A percentile compares a stretch with the other conserved stretches of the same genome.
phyloP scores from a whole-genome alignment of 2,329 filamentous ascomycete genomes.

The Meredithiella fracta region DNA sequence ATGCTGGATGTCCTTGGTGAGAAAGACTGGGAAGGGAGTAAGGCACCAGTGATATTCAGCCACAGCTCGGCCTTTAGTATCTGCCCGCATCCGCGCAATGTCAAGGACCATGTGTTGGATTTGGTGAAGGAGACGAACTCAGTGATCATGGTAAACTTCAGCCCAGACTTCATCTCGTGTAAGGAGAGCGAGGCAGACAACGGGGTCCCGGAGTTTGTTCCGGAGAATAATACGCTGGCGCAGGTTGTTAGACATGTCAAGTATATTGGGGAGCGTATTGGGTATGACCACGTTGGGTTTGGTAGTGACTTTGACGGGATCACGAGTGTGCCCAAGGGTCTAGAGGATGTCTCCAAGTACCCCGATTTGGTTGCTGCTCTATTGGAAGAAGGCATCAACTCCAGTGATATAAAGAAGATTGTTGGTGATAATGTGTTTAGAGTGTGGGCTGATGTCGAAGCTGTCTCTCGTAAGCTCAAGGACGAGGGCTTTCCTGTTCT shows the following conservation, averaged over 20 bases:
- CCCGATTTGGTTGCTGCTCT: constrained; percentile 64
- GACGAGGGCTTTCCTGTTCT: constrained; percentile 33
- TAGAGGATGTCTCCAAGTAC: constrained; percentile 76
- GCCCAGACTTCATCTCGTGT: constrained; percentile 69
- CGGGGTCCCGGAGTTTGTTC: constrained; percentile 51
- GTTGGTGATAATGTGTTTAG: constrained; percentile 67
- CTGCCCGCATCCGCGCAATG: constrained; percentile 81
- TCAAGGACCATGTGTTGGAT: constrained; percentile 66
- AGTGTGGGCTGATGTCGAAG: constrained; percentile 69
- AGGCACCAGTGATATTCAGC: constrained; percentile 73
- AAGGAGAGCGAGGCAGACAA: constrained; percentile 38
- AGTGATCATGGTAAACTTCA: constrained; percentile 84
- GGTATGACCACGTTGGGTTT: constrained; percentile 74
- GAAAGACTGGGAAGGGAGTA: constrained; percentile 50
- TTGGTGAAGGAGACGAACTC: constrained; percentile 58
- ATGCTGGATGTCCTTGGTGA: constrained; percentile 66
- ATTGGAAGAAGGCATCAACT: constrained; percentile 54
- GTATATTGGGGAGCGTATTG: constrained; percentile 68
- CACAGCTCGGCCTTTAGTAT: constrained; percentile 69
- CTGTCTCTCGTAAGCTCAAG: constrained; percentile 51
- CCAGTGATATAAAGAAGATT: constrained; percentile 56
- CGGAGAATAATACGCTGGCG: constrained; percentile 52
- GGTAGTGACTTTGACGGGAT: constrained; percentile 87
- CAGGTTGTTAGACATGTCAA: constrained; percentile 69
- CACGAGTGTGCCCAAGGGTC: constrained; percentile 44